Evolutionary conservation across 768 basidiomycete species (phyloP).

Genomic region (Russula foetens): DNA sequence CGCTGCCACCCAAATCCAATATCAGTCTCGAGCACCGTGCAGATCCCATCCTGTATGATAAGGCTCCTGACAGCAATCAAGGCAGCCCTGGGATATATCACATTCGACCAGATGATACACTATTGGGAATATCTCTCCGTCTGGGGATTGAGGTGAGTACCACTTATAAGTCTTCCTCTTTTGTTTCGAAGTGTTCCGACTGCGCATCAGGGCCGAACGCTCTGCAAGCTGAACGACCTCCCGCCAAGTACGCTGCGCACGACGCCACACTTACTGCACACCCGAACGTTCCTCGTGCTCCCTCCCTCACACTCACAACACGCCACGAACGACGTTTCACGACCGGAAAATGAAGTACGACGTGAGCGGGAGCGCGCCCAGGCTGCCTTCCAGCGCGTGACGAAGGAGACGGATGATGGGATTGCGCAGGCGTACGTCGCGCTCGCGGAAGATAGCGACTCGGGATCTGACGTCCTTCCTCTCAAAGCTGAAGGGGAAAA

Average conservation of each 20-base stretch:
- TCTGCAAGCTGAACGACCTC: conserved; percentile 61
- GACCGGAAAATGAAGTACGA: conserved; percentile 34
- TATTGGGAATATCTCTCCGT: conserved; percentile 13
- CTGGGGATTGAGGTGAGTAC: conserved; percentile 44
- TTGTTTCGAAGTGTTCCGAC: neutral
- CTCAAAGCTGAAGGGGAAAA: conserved; percentile 22
- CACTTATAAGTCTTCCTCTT: neutral
- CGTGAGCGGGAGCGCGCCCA: conserved; percentile 47
- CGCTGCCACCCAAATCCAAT: neutral
- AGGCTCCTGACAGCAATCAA: neutral
- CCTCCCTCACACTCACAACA: conserved; percentile 33
- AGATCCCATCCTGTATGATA: neutral
- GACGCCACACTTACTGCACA: conserved; percentile 69
- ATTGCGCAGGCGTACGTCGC: conserved; percentile 65
- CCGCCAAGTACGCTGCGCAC: conserved; percentile 57
- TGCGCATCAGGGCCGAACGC: conserved; percentile 38
- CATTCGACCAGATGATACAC: conserved; percentile 17
- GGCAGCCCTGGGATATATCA: conserved; percentile 5
- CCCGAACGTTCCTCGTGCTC: conserved; percentile 47
- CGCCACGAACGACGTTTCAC: conserved; percentile 25
- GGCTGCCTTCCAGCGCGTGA: conserved; percentile 52
- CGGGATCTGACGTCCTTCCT: conserved; percentile 10
- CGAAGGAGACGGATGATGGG: conserved; percentile 61
- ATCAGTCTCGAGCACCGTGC: neutral
- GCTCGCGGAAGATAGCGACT: conserved; percentile 40